Evolutionary conservation across 306 rosid species (phyloP).

Genomic region (Acmispon strigosus): DNA sequence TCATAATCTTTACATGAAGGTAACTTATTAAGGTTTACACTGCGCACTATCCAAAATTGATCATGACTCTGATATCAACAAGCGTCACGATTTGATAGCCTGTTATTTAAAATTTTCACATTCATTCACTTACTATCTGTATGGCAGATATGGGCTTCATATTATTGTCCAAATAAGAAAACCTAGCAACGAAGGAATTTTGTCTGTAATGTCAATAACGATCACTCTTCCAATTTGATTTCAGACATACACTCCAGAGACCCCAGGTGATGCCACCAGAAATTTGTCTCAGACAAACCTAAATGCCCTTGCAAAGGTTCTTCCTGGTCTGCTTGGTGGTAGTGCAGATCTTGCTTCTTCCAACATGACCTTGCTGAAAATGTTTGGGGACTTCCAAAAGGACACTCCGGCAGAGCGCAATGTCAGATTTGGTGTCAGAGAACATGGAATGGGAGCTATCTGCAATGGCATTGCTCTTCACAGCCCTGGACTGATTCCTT

Average conservation of each 20-base stretch:
- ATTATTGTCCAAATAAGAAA: not conserved
- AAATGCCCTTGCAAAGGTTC: conserved; percentile 82
- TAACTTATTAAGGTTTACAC: not conserved
- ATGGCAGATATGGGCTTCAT: not conserved
- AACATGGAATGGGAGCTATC: conserved; percentile 97
- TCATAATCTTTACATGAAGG: not conserved
- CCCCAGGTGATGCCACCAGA: conserved; percentile 91
- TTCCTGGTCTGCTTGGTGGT: conserved; percentile 97
- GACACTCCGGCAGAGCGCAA: conserved; percentile 87
- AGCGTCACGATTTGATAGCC: not conserved
- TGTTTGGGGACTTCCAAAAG: conserved; percentile 82
- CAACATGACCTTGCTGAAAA: conserved; percentile 93
- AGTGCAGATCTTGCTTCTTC: conserved; percentile 99
- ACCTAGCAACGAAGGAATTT: not conserved
- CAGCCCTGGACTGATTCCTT: conserved; percentile 90
- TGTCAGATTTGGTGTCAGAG: conserved; percentile 91
- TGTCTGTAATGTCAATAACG: not conserved
- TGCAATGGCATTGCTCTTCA: conserved; percentile 91
- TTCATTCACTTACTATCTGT: not conserved
- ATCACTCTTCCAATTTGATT: conserved; percentile 1
- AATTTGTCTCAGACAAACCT: conserved; percentile 85
- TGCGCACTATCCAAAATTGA: not conserved
- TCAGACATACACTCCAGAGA: conserved; percentile 86
- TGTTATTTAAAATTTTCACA: not conserved
- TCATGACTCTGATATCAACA: not conserved